These are phyloP conservation scores for Diatrype stigma DNA, from an alignment of 2,329 filamentous ascomycete species.

Conservation along the genomic window DNA sequence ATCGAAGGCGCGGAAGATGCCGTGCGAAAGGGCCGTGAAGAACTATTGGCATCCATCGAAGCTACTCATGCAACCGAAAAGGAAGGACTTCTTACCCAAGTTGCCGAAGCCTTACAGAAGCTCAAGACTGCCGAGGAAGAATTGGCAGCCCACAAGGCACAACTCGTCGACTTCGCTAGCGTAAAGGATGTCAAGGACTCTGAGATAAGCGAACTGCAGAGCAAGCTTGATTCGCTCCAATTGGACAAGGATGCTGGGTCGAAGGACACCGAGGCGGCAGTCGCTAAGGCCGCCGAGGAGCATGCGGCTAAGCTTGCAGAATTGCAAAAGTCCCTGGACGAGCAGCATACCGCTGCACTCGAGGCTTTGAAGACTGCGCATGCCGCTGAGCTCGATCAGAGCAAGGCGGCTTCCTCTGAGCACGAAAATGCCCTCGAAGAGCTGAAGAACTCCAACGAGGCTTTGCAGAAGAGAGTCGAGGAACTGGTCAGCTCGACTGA, in stretches of 20 bases:
- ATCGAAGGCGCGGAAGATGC: constrained; percentile 36
- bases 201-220: constrained; percentile 45
- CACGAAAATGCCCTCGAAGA: constrained; percentile 48
- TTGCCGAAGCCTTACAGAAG: constrained; percentile 46
- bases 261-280: constrained; percentile 32
- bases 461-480: constrained; percentile 52
- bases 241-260: constrained; percentile 36
- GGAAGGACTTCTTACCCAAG: constrained; percentile 41
- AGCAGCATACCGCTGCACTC: constrained; percentile 49
- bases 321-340: constrained; percentile 44
- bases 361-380: constrained; percentile 51
- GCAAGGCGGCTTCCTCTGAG: constrained; percentile 38
- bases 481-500: constrained; percentile 46
- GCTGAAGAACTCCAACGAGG: constrained; percentile 47
- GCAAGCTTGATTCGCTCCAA: constrained; percentile 44
- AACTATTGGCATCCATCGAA: constrained; percentile 46
- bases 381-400: constrained; percentile 44
- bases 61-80: constrained; percentile 46
- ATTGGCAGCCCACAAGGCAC: constrained; percentile 45
- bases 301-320: constrained; percentile 46
- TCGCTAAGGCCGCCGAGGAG: constrained; percentile 40
- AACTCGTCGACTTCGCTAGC: constrained; percentile 44
- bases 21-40: constrained; percentile 38
- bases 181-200: constrained; percentile 45
- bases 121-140: constrained; percentile 48